Conservation (phyloP, 768 basidiomycete genomes). For the Myochromella boudieri region DNA sequence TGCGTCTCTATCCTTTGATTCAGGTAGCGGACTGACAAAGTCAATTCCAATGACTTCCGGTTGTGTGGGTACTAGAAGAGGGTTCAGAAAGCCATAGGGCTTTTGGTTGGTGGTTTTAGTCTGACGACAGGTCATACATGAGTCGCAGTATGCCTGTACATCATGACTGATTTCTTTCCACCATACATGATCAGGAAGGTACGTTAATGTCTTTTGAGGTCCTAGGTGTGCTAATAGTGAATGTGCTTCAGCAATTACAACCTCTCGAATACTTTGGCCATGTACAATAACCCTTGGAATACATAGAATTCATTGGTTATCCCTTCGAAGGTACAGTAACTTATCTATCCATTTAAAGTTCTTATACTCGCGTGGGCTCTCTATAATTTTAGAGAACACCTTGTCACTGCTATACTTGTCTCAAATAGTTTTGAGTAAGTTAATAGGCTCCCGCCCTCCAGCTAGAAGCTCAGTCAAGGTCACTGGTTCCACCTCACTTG, state of each 20-base stretch:
- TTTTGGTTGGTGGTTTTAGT: not conserved
- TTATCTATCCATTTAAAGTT: slow-evolving; percentile 6
- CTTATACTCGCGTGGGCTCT: not conserved
- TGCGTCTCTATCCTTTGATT: not conserved
- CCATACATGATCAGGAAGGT: not conserved
- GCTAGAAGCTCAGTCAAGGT: not conserved
- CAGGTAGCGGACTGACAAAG: not conserved
- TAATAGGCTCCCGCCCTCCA: slow-evolving; percentile 6
- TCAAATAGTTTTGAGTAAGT: slow-evolving; percentile 8
- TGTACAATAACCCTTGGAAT: slow-evolving; percentile 17
- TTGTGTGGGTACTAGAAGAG: not conserved
- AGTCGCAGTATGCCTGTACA: not conserved
- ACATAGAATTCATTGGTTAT: not conserved
- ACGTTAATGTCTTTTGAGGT: slow-evolving; percentile 24
- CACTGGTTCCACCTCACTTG: not conserved
- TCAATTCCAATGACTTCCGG: not conserved
- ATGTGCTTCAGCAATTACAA: not conserved
- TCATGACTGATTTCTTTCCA: not conserved
- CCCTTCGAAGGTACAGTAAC: not conserved
- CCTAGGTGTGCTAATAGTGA: slow-evolving; percentile 25
- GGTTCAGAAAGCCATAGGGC: not conserved
- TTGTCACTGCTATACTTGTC: slow-evolving; percentile 5
- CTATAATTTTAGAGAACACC: slow-evolving; percentile 9
- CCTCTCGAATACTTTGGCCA: not conserved
- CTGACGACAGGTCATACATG: not conserved